Base-by-base conservation (phyloP, 345 rosid species). In the Camelina hispida region DNA sequence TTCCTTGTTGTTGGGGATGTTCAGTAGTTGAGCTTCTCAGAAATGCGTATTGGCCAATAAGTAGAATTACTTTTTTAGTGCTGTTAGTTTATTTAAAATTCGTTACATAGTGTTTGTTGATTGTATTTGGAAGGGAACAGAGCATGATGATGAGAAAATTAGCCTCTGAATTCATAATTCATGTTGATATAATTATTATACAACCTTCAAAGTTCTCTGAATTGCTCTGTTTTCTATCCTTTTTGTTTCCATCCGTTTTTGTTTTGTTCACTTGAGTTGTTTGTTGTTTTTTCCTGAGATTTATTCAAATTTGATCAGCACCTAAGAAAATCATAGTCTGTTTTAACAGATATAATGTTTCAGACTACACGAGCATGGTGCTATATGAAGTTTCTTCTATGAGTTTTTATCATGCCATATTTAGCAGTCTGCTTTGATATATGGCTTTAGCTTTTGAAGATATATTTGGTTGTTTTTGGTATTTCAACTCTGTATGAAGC, bases 351-450 rank as follows among this genome's bases (percentile, higher is more conserved):
- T 78, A 20, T 5, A 52, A 66, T 72, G 77, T 68, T 72, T 72
- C 81, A 78, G 77, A 71, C 69, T 78, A 71, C 73, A 78, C 81
- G 81, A 78, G 81, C 81, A 78, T 78, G 81, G 77, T 78, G 81
- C 77, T 30, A 71, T 71, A 77, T 58, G 10, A 64, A 50, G 3
- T 15, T 70, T 71, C 54, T 77, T 50, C 34, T 2, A 9, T 18
- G 50, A 64, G 68, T 71, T 56, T 18, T n/a, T 51, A 23, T 40
- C 13, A 28, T 50, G 47, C 52, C 68, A 50, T 72, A 20, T 62
- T 35, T 23, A 52, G 28, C 37, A 17, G 56, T 75, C 5, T 32
- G 74, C 48, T 51, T 42, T 47, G 4, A 62, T 53, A 28, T 56
- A 10, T 77, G 65, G 65, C 18, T 69, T 3, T 3, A 55, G 14